A percentile compares a stretch with the other conserved stretches of the same genome.
These are phyloP conservation scores for Epicoccum sorghinum DNA, from an alignment of 2,329 filamentous ascomycete species.

Conservation along the genomic window DNA sequence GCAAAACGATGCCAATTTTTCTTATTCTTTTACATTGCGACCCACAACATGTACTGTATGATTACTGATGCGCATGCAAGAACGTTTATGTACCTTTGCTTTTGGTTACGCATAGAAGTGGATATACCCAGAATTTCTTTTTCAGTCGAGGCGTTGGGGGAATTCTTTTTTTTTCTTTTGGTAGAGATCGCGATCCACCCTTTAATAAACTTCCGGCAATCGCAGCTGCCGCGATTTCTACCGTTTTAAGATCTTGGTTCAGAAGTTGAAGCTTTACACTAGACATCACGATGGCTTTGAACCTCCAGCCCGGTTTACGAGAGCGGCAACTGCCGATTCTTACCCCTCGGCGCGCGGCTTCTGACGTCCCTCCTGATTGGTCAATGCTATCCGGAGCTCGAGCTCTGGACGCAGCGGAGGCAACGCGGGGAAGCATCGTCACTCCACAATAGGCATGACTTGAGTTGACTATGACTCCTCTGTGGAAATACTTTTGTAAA, in stretches of 20 bases:
- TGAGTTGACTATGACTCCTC: background rate
- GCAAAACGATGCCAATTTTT: background rate
- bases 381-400: constrained; percentile 6
- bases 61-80: background rate
- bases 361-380: constrained; percentile 3
- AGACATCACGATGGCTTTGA: too few relatives aligned
- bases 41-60: background rate
- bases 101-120: background rate
- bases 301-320: too few relatives aligned
- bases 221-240: background rate
- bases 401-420: constrained; percentile 1
- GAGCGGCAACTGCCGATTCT: constrained; percentile 5
- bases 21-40: background rate
- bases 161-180: too few relatives aligned
- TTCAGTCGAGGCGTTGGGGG: too few relatives aligned
- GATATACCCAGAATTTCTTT: constrained; percentile 3
- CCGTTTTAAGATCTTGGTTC: background rate
- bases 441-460: background rate
- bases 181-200: too few relatives aligned
- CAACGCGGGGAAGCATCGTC: constrained; percentile 3
- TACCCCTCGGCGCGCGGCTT: constrained; percentile 4
- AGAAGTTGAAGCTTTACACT: too few relatives aligned
- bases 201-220: background rate
- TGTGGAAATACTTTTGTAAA: background rate
- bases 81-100: background rate